Conservation (phyloP, 2,329 filamentous ascomycete genomes). For the Mariannaea sp. region DNA sequence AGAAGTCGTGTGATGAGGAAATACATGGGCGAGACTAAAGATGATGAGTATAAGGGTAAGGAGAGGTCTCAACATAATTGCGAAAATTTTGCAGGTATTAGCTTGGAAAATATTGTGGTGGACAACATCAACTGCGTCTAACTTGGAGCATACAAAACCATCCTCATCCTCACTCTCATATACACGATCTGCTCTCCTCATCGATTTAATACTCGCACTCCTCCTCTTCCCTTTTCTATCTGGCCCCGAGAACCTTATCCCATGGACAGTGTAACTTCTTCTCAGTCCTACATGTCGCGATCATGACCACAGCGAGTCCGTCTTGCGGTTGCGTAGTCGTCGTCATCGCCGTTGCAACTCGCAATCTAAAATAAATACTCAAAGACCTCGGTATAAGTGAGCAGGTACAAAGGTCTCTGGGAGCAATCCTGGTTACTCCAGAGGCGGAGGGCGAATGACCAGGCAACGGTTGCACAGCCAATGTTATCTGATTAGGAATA, state of each 20-base stretch:
- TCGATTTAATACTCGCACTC: background rate
- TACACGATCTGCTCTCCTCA: background rate
- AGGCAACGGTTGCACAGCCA: slow-evolving; percentile 11
- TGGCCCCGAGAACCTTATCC: background rate
- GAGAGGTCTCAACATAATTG: too few species aligned
- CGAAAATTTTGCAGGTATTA: too few species aligned
- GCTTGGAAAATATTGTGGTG: too few species aligned
- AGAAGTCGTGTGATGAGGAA: background rate
- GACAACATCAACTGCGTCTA: too few species aligned
- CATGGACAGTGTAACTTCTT: too few species aligned
- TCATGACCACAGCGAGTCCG: slow-evolving; percentile 8
- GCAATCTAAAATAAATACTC: background rate
- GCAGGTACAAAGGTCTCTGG: background rate
- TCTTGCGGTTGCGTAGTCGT: background rate
- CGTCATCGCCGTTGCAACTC: background rate
- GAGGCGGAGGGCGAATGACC: too few species aligned
- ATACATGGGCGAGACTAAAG: too few species aligned
- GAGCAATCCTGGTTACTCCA: too few species aligned
- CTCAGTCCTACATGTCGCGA: slow-evolving; percentile 13
- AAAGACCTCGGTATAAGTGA: background rate
- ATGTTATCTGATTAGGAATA: too few species aligned
- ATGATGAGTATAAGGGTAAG: too few species aligned
- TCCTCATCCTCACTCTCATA: background rate
- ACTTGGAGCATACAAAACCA: too few species aligned
- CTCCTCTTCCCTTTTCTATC: background rate